Conservation (phyloP, 2,329 filamentous ascomycete genomes). For the Ophioceras dolichostomum region DNA sequence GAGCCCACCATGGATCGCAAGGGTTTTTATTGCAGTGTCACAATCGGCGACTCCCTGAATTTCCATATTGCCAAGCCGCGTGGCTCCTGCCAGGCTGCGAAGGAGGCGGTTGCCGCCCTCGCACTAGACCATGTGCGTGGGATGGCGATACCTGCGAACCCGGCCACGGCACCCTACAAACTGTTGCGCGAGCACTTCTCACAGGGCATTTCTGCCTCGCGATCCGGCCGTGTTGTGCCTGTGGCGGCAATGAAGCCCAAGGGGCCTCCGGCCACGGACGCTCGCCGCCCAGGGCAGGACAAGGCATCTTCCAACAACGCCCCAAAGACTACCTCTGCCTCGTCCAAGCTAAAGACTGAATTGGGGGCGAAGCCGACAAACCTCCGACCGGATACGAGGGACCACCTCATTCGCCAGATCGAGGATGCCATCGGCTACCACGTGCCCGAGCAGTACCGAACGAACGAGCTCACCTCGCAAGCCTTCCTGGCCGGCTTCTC, state of each 20-base stretch:
- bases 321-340: too few relatives aligned
- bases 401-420: background rate
- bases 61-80: background rate
- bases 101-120: too few relatives aligned
- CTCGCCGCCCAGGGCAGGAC: background rate
- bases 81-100: too few relatives aligned
- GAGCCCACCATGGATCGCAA: background rate
- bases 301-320: too few relatives aligned
- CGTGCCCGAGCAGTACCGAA: background rate
- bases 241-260: background rate
- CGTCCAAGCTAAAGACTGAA: too few relatives aligned
- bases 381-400: background rate
- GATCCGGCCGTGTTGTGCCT: background rate
- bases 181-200: too few relatives aligned
- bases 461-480: background rate
- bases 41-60: background rate
- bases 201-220: too few relatives aligned
- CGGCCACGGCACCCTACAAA: background rate
- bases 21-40: too few relatives aligned
- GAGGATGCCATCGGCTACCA: background rate
- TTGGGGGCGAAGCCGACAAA: too few relatives aligned
- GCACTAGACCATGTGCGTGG: too few relatives aligned
- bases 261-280: background rate
- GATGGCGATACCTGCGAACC: background rate
- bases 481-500: conserved; percentile 1